These are phyloP conservation scores for Cladobotryum mycophilum DNA, from an alignment of 2,329 filamentous ascomycete species.

Conservation along the genomic window DNA sequence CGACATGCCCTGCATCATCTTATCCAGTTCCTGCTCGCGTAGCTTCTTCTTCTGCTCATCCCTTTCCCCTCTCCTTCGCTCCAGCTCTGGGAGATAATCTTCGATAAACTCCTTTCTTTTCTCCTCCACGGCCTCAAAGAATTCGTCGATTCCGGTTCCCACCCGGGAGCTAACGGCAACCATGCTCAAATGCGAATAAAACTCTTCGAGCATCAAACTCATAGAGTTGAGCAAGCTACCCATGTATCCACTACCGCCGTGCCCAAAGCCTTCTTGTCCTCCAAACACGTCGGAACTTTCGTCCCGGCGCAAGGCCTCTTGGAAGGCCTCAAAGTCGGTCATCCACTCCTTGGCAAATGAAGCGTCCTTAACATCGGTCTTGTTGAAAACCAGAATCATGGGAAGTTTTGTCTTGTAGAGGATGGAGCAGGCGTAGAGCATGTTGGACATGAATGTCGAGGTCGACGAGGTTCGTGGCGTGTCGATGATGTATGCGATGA, in stretches of 20 bases:
- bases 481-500: slow-evolving; percentile 96
- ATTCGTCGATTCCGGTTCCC: slow-evolving; percentile 84
- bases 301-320: slow-evolving; percentile 73
- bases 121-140: slow-evolving; percentile 80
- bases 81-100: slow-evolving; percentile 89
- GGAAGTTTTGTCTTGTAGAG: slow-evolving; percentile 97
- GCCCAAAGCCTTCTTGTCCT: slow-evolving; percentile 60
- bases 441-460: slow-evolving; percentile 98
- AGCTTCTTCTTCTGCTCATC: slow-evolving; percentile 66
- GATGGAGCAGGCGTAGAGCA: slow-evolving; percentile 98
- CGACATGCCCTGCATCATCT: slow-evolving; percentile 90
- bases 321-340: slow-evolving; percentile 97
- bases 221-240: slow-evolving; percentile 92
- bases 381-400: slow-evolving; percentile 99
- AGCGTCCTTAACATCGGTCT: slow-evolving; percentile 90
- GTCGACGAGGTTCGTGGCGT: slow-evolving; percentile 90
- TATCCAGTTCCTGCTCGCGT: slow-evolving; percentile 76
- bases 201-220: slow-evolving; percentile 95
- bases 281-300: slow-evolving; percentile 73
- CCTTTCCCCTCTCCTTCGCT: slow-evolving; percentile 67
- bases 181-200: slow-evolving; percentile 88
- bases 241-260: slow-evolving; percentile 89
- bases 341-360: slow-evolving; percentile 97
- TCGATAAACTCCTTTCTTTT: slow-evolving; percentile 84
- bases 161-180: slow-evolving; percentile 92